Percentiles rank a stretch among this genome's conserved stretches.
Evolutionary conservation across 2,329 filamentous ascomycete genomes (phyloP).

Genomic region (Emericellopsis cladophorae): DNA sequence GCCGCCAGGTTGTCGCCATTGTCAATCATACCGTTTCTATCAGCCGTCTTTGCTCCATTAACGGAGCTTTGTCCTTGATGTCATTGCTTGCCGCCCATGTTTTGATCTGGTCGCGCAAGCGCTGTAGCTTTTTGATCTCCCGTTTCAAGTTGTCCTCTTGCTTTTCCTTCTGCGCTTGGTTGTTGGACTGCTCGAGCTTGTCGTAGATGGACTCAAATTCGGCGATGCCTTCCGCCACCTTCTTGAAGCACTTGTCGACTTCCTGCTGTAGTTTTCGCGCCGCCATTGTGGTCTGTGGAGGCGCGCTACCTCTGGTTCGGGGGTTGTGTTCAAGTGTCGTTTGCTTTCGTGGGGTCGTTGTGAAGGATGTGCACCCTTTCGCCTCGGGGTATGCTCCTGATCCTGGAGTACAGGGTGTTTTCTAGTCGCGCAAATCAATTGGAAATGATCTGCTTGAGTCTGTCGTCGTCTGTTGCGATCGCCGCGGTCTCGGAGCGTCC

Average conservation of each 20-base stretch:
- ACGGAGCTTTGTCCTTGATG: slow-evolving; percentile 96
- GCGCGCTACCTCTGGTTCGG: not conserved
- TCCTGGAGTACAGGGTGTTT: too few species aligned
- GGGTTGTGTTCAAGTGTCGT: not conserved
- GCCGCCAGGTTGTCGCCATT: not conserved
- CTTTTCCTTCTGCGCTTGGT: slow-evolving; percentile 94
- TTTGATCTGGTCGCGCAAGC: slow-evolving; percentile 97
- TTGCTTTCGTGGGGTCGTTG: not conserved
- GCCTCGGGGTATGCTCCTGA: too few species aligned
- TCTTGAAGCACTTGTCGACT: slow-evolving; percentile 99
- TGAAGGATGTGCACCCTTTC: too few species aligned
- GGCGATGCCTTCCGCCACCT: slow-evolving; percentile 82
- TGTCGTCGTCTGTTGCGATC: too few species aligned
- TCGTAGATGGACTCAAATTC: slow-evolving; percentile 95
- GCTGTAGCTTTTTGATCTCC: slow-evolving; percentile 99
- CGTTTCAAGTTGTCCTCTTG: slow-evolving; percentile 95
- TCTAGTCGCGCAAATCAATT: too few species aligned
- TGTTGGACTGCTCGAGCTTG: slow-evolving; percentile 88
- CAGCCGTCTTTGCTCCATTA: slow-evolving; percentile 85
- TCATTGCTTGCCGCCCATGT: slow-evolving; percentile 98
- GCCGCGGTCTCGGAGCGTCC: too few species aligned
- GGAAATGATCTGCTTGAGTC: too few species aligned
- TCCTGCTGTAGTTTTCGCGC: slow-evolving; percentile 94
- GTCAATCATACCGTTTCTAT: slow-evolving; percentile 76
- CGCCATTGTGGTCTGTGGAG: slow-evolving; percentile 53